Base-by-base conservation (phyloP, 2,329 filamentous ascomycete genomes). In the Scorias spongiosa region DNA sequence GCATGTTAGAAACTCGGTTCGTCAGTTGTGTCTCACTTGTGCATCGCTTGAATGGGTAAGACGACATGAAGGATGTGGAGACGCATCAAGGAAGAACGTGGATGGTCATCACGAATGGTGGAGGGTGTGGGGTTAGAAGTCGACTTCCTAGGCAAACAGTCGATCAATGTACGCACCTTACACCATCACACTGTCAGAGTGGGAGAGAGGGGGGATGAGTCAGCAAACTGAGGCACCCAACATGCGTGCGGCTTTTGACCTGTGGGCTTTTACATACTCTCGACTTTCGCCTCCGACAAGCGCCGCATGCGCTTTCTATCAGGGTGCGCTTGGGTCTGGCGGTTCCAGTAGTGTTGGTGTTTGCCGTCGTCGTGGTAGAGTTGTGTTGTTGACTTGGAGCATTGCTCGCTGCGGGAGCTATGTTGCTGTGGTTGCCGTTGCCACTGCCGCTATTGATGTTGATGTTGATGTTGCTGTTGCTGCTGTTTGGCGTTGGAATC, bases 231-330 rank as follows among this genome's bases (percentile, higher is more conserved):
- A 11, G 12, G 15, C 38, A 30, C 42, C 36, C 9, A 7, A 7
- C 20, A 26, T 26, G 20, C 20, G 4, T 26, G 20, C 20, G 20
- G 20, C 20, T 26, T 26, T 26, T 26, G 20, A 26, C 4, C 20
- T 26, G 20, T 26, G 20, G 20, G 20, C 20, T 26, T 5, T 30
- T 8, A 49, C 52, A 29, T 37, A 54, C 52, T 43, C 47, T 42
- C 17, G 52, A 54, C 39, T 54, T 54, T 29, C 52, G 38, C 14
- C 43, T 45, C 32, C 51, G 46, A 42, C 52, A 54, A 11, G 50
- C 50, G 10, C 44, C 42, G 43, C 52, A 54, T 3, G 52, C 52
- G 30, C 48, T 54, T 34, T 53, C 52, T 14, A 54, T 53, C 8
- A 53, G 42, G 14, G 49, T 51, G 30, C 52, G 48, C 42, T 50